Percentiles rank a stretch among this genome's conserved stretches.
Evolutionary conservation across 805 yeast species (phyloP).

Genomic region (Yamadazyma philogaea): DNA sequence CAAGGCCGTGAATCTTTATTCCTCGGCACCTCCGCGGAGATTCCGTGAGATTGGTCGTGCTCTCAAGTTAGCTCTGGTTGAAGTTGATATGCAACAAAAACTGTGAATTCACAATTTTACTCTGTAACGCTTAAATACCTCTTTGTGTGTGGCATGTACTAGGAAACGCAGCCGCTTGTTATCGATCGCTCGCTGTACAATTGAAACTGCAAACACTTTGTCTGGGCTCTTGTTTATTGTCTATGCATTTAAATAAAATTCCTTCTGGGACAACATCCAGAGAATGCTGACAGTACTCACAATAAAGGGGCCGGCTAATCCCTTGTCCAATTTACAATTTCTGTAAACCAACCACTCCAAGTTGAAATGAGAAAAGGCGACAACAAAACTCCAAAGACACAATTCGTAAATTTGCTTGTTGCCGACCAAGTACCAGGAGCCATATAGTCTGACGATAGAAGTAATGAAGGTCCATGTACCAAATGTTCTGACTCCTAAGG

Average conservation of each 20-base stretch:
- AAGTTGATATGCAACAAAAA: too few species aligned
- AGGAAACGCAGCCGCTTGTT: too few species aligned
- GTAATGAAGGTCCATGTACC: slow-evolving; percentile 97
- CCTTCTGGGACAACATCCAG: slow-evolving; percentile 80
- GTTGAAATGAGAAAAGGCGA: slow-evolving; percentile 83
- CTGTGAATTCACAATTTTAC: too few species aligned
- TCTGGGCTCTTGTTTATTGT: neutral
- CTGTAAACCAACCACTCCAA: slow-evolving; percentile 77
- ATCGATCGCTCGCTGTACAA: too few species aligned
- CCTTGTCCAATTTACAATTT: slow-evolving; percentile 82
- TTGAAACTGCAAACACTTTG: too few species aligned
- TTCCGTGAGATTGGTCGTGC: too few species aligned
- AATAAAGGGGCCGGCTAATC: slow-evolving; percentile 83
- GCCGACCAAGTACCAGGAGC: slow-evolving; percentile 66
- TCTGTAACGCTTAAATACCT: too few species aligned
- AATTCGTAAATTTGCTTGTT: slow-evolving; percentile 73
- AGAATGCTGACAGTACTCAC: slow-evolving; percentile 64
- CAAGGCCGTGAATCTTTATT: neutral
- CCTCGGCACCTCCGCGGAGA: neutral
- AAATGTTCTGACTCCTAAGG: slow-evolving; percentile 88
- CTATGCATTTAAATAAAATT: slow-evolving; percentile 44
- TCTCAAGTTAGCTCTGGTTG: too few species aligned
- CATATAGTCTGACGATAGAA: slow-evolving; percentile 79
- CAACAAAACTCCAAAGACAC: slow-evolving; percentile 72
- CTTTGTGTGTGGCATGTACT: too few species aligned